Evolutionary conservation across 257 asterid species (phyloP).

Genomic region (Penstemon eatonii): DNA sequence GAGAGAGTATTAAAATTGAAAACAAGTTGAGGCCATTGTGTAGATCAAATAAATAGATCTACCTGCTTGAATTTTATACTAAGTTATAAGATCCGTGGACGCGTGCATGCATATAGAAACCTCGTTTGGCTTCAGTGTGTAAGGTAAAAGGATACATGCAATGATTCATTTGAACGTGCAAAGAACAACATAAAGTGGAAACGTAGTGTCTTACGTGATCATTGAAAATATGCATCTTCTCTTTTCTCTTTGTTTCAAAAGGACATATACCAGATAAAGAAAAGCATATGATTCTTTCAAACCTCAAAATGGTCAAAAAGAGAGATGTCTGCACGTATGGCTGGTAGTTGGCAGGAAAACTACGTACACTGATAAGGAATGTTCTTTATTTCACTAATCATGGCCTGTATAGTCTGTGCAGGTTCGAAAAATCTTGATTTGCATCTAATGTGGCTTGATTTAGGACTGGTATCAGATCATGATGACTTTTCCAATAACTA

Average conservation of each 20-base stretch:
- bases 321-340: constrained; percentile 16
- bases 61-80: neutral
- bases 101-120: constrained; percentile 23
- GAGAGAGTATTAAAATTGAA: too few species aligned
- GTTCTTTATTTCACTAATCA: too few species aligned
- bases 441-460: too few species aligned
- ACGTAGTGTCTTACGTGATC: constrained; percentile 19
- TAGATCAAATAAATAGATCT: too few species aligned
- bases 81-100: neutral
- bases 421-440: too few species aligned
- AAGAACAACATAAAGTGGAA: constrained; percentile 15
- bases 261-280: neutral
- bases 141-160: neutral
- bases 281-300: constrained; percentile 47
- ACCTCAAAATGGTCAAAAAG: constrained; percentile 15
- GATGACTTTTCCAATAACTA: neutral
- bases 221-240: constrained; percentile 30
- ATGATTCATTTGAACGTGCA: constrained; percentile 31
- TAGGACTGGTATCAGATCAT: too few species aligned
- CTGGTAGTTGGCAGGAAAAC: neutral
- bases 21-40: too few species aligned
- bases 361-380: neutral
- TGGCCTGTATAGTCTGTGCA: too few species aligned
- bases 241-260: constrained; percentile 23
- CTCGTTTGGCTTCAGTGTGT: constrained; percentile 29